A percentile compares a stretch with the other conserved stretches of the same genome.
phyloP scores from a whole-genome alignment of 1,139 yeast species.

The Protomyces inouyei region DNA sequence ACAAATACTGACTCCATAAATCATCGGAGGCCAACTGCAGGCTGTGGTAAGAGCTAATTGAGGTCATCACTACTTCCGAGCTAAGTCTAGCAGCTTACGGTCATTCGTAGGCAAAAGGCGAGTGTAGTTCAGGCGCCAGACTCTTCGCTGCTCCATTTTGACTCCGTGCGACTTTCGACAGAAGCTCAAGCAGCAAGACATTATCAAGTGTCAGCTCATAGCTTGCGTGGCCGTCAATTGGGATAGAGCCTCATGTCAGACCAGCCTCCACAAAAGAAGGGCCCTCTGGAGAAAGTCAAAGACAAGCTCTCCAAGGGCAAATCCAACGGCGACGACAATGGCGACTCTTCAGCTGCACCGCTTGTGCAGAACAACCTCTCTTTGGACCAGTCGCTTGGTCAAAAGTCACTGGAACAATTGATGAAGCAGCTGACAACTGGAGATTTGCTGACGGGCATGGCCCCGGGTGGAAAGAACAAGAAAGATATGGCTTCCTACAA shows the following conservation, averaged over 20 bases:
- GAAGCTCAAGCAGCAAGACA: too few species aligned
- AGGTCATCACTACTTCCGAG: too few species aligned
- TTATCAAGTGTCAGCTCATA: too few species aligned
- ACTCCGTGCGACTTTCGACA: too few species aligned
- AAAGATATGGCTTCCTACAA: constrained; percentile 85
- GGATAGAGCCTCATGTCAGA: not conserved
- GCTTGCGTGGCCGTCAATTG: too few species aligned
- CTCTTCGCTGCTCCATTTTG: too few species aligned
- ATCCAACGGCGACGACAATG: not conserved
- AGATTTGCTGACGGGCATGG: constrained; percentile 23
- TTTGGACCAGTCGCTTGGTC: not conserved
- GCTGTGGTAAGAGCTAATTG: too few species aligned
- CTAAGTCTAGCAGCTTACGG: too few species aligned
- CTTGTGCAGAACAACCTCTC: constrained; percentile 15
- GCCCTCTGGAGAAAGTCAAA: constrained; percentile 5
- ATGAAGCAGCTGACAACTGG: constrained; percentile 10
- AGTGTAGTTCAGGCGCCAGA: too few species aligned
- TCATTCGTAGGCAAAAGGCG: too few species aligned
- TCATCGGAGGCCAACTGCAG: too few species aligned
- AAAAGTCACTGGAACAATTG: constrained; percentile 9
- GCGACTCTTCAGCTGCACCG: not conserved
- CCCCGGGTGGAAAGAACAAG: constrained; percentile 35
- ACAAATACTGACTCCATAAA: too few species aligned
- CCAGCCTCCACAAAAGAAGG: not conserved
- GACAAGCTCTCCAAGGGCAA: not conserved